A percentile compares a stretch with the other conserved stretches of the same genome.
These are phyloP conservation scores for Nelumbo lutea DNA, from an alignment of 164 flowering plant species.

Conservation along the genomic window DNA sequence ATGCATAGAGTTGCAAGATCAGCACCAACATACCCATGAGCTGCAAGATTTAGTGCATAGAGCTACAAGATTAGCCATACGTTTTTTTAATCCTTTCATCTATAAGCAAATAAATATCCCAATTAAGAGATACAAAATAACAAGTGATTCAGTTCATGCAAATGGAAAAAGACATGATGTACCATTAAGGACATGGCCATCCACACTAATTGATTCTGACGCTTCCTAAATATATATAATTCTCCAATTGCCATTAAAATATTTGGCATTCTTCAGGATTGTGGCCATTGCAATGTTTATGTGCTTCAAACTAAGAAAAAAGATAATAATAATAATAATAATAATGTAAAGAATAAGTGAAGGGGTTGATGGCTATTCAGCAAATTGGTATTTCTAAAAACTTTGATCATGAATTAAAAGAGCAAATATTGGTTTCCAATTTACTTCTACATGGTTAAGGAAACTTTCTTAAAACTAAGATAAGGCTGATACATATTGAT, in stretches of 20 bases:
- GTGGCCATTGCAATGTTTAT: slow-evolving; percentile 90
- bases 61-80: no score
- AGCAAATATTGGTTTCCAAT: neutral
- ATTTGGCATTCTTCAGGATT: slow-evolving; percentile 80
- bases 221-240: slow-evolving; percentile 58
- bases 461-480: neutral
- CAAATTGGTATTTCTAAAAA: neutral
- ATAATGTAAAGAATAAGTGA: slow-evolving; percentile 1
- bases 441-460: neutral
- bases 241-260: slow-evolving; percentile 77
- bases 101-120: no score
- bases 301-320: slow-evolving; percentile 61
- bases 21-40: no score
- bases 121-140: no score
- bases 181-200: slow-evolving; percentile 82
- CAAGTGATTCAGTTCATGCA: neutral
- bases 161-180: slow-evolving; percentile 1
- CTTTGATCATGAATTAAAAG: neutral
- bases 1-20: no score
- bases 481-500: neutral
- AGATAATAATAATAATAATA: neutral
- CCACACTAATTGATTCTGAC: slow-evolving; percentile 76
- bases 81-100: no score
- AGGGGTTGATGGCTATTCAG: neutral
- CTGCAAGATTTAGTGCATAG: no score